Evolutionary conservation across 768 basidiomycete species (phyloP), one percentile per base, ranked within the genome.

Genomic region (Xanthoconium stramineum): DNA sequence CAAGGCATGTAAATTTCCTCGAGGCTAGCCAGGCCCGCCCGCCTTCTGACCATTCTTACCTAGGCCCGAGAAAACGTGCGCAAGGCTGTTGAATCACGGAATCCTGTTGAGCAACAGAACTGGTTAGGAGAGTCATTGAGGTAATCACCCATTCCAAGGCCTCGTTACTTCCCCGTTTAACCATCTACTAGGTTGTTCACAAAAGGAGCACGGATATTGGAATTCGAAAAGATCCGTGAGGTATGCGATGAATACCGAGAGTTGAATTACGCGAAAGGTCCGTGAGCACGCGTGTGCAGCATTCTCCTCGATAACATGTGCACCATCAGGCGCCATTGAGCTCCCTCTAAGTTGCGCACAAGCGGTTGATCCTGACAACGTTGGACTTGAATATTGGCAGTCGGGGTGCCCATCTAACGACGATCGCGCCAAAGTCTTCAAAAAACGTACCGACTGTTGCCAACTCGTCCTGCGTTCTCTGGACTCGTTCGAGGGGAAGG

Each of bases 31-130:
- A 40, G 50, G 46, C 44, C 37, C 36, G 44, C n/a, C 20, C 47
- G n/a, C 47, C 45, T 36, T 46, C 38, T 63, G 45, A 56, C 46
- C 28, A 14, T 39, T 29, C 36, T 46, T 47, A 51, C 38, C 19
- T 60, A 95, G 92, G 96, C 96, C 2, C 88, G 91, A 68, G 97
- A 99, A 75, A 94, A 90, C 62, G 80, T 97, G 36, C 88, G 94
- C 11, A 91, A 90, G 67, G 94, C 97, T 32, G 85, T 89, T 28
- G 91, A 94, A 65, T 85, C 90, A 19, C 78, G 82, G 52, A 88
- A 86, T 69, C 79, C 82, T 5, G 73, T 76, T 1, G 94, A 98
- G 67, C 81, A 86, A 51, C 85, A 88, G 54, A 86, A 88, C 52
- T 85, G 82, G 78, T 78, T 98, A 44, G 82, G 83, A 32, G 95